Evolutionary conservation across 148 eudicot species (phyloP), one percentile per base, ranked within the genome.

Genomic region (Rhododendron griersonianum): DNA sequence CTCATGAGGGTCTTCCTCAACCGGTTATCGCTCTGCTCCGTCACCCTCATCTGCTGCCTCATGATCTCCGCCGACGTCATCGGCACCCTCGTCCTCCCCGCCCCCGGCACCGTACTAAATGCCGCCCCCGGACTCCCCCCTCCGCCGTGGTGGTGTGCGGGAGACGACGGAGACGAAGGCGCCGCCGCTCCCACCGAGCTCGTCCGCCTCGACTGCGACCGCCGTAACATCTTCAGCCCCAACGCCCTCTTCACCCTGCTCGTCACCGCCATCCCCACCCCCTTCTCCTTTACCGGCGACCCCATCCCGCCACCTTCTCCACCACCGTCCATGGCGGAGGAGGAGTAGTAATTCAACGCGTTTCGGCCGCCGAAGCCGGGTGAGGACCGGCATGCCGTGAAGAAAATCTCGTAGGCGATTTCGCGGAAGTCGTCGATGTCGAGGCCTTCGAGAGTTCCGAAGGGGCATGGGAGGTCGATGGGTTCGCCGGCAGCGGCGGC

Each of bases 1-100:
- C 98, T 92, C 96, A 94, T 92, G 84, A 97, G 98, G 63, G 99
- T 95, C 87, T 97, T 97, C 16, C 99, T 91, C 45, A 97, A 94
- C 89, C 98, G 84, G 81, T 88, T 93, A 84, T 97, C 99, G 83
- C 94, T 95, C 73, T 90, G 93, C 88, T 97, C 99, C 21, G 99
- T 92, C 82, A 97, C 96, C 94, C 90, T 92, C 99, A 97, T 97
- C 80, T 97, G 99, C 87, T 91, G 87, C 92, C 99, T 90, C 99
- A 97, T 97, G 78, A 97, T 97, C 91, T 97, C 99, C 0, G 99
- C 99, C 7, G 98, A 91, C 4, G 98, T 97, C 87, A 93, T 50
- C n/a, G 99, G 99, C 84, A 95, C 75, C 85, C 90, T 89, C 35
- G 75, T 67, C 69, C 86, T 86, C 65, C 86, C 25, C 78, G 84